Base-by-base conservation (phyloP, 2,329 filamentous ascomycete species). In the Blastomyces percursus region DNA sequence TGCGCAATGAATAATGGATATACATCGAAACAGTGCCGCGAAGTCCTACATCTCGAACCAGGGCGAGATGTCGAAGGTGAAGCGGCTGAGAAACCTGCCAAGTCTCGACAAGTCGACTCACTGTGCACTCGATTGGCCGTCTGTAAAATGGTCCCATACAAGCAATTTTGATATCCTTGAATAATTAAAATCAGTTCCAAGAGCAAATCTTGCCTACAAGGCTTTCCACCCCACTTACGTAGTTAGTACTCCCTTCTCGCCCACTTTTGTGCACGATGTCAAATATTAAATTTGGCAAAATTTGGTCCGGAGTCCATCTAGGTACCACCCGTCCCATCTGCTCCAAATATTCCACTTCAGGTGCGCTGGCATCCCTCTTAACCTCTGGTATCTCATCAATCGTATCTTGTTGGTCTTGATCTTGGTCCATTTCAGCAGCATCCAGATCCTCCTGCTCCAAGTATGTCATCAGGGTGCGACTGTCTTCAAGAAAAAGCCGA, bases 61-160 rank as follows among this genome's bases (percentile, higher is more conserved):
- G 74, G 12, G 80, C 77, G 19, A 85, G 71, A 67, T 85, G 82
- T 21, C 81, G 79, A 27, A 86, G 74, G 69, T 84, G 79, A 3
- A 74, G 71, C 30, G 84, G 84, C 66, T 87, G 84, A n/a, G 81
- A 81, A 19, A 80, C 68, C 61, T 83, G 79, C 80, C 83, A 85
- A 61, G 78, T 74, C 62, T 84, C 79, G 1, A 81, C 81, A 46
- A 86, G 67, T 32, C 82, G 79, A 58, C 72, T 72, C 27, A 86
- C 69, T 24, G 79, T 72, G 38, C 79, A 77, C 67, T 86, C 84
- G 38, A 84, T 68, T 0, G 83, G 81, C 59, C 82, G 76, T 61
- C 77, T 78, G 72, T 80, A 85, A 66, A 82, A 80, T 11, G 72
- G 71, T 11, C 84, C 84, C 59, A 81, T 75, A 8, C 76, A 69